Base-by-base conservation (phyloP, 2,329 filamentous ascomycete genomes). In the Cryphonectria radicalis region DNA sequence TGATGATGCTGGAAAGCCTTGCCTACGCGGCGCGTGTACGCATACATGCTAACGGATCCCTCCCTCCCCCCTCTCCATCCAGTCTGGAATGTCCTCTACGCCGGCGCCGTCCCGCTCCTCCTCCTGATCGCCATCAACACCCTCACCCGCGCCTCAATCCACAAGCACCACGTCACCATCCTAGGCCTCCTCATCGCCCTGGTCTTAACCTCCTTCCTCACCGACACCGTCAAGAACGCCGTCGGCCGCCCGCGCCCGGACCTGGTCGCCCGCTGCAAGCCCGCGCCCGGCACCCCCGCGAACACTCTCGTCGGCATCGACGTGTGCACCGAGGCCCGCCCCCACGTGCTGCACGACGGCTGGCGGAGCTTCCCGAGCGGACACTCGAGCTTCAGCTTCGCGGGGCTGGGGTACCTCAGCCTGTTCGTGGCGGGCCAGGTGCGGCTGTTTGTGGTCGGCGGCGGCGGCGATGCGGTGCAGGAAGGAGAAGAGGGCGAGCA, bases 141-240 rank as follows among this genome's bases (percentile, higher is more conserved):
- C 68, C 70, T 89, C 53, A 81, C 88, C 43, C 87, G 88, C 63
- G 89, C 93, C 0, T 86, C 89, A 7, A 5, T 19, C 11, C 93
- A 97, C 80, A 97, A 97, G 79, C 88, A 92, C 72, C 95, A 98
- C 82, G 92, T 95, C 74, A 92, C 94, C 0, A 84, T 97, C 67
- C 89, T 99, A 0, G 93, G 94, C 32, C 90, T 98, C 72, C 84
- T 91, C 66, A 93, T 95, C 77, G 89, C 91, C 74, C 81, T 98
- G 37, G 85, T 94, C 75, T 86, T 97, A 66, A 92, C 93, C 0
- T 88, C 90, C 7, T 92, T 98, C 80, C 84, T 98, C 60, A 98
- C 96, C 62, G 95, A 98, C 79, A 84, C 95, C 40, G 87, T 98
- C 78, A 99, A 99, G 82, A 97, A 97, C 78, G 88, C 92, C 13